Conservation (phyloP, 2,329 filamentous ascomycete species). For the Meredithiella fracta region DNA sequence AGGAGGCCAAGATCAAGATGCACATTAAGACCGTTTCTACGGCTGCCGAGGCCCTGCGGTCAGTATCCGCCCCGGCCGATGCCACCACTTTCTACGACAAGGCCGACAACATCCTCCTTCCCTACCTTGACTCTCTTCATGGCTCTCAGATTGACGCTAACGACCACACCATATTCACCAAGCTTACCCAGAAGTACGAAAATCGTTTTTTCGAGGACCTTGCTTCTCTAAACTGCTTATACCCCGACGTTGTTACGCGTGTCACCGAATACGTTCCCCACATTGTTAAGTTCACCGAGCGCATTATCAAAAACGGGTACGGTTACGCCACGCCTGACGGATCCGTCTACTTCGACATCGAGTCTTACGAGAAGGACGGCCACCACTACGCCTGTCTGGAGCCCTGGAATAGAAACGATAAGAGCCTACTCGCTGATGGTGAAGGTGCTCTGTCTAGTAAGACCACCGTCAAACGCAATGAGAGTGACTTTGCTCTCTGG, state of each 20-base stretch:
- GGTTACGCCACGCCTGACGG: constrained; percentile 61
- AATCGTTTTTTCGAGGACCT: constrained; percentile 79
- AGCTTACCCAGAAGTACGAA: constrained; percentile 74
- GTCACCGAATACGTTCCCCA: constrained; percentile 87
- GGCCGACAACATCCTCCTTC: constrained; percentile 53
- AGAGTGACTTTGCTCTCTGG: constrained; percentile 84
- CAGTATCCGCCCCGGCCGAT: constrained; percentile 26
- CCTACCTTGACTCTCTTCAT: constrained; percentile 61
- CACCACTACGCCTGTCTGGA: constrained; percentile 75
- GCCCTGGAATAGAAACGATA: constrained; percentile 72
- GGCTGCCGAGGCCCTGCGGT: constrained; percentile 23
- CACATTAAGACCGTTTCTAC: constrained; percentile 51
- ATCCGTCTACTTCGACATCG: constrained; percentile 88
- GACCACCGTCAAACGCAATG: constrained; percentile 50
- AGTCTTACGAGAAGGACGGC: constrained; percentile 65
- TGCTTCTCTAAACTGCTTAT: constrained; percentile 66
- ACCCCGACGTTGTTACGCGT: constrained; percentile 65
- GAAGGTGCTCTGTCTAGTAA: constrained; percentile 63
- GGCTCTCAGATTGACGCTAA: constrained; percentile 44
- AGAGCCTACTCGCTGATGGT: constrained; percentile 69
- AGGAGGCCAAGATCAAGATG: constrained; percentile 81
- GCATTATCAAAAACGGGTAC: constrained; percentile 69
- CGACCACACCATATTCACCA: constrained; percentile 63
- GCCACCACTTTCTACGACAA: constrained; percentile 35
- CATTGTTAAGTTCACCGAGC: constrained; percentile 71